These are phyloP conservation scores for Ascomycota sp. DNA, from an alignment of 2,329 filamentous ascomycete species.

Conservation along the genomic window DNA sequence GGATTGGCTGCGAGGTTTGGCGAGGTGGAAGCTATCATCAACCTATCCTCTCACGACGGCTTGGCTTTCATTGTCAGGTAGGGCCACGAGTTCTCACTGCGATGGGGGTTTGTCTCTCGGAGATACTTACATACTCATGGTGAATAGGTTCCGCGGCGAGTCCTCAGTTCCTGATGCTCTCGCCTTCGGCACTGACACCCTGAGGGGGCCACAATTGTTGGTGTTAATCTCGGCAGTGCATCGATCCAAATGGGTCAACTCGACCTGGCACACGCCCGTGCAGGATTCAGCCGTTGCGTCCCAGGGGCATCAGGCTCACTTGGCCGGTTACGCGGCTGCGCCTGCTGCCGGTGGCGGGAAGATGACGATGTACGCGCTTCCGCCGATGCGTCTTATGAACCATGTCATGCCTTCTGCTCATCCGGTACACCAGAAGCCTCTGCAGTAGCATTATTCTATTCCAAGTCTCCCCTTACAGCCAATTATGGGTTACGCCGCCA, in stretches of 20 bases:
- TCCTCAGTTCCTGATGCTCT: conserved; percentile 9
- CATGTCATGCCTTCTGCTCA: too few relatives aligned
- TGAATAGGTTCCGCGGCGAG: conserved; percentile 8
- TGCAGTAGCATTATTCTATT: too few relatives aligned
- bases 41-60: conserved; percentile 1
- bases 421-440: too few relatives aligned
- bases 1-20: conserved; percentile 11
- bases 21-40: conserved; percentile 10
- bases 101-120: too few relatives aligned
- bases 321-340: too few relatives aligned
- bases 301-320: neutral
- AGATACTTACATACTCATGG: too few relatives aligned
- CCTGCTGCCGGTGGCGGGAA: too few relatives aligned
- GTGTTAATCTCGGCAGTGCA: conserved; percentile 9
- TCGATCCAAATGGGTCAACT: conserved; percentile 12
- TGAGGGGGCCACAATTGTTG: conserved; percentile 9
- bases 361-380: too few relatives aligned
- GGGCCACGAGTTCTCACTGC: neutral
- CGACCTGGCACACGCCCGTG: conserved; percentile 1
- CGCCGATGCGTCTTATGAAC: too few relatives aligned
- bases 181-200: conserved; percentile 4
- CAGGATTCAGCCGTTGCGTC: neutral
- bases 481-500: too few relatives aligned
- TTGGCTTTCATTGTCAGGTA: conserved; percentile 11
- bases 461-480: too few relatives aligned